phyloP scores from a whole-genome alignment of 208 protist genomes.

The Porcisia hertigi region DNA sequence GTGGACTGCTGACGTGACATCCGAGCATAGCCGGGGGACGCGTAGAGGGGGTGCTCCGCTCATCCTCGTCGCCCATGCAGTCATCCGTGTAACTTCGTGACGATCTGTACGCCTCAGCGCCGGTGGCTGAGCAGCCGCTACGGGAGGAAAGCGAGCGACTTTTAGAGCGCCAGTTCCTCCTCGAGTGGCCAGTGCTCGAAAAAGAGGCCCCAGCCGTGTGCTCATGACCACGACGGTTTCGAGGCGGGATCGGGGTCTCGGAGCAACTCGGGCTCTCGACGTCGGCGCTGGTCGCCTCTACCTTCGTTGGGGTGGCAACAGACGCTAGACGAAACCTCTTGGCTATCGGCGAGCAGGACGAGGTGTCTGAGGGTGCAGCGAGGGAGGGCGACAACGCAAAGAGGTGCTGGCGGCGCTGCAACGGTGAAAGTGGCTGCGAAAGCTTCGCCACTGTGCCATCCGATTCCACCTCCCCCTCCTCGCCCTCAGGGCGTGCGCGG shows the following conservation, averaged over 20 bases:
- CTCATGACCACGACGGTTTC: background rate
- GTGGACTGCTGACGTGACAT: conserved; percentile 22
- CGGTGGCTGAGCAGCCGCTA: background rate
- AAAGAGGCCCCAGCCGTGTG: background rate
- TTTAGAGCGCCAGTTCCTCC: background rate
- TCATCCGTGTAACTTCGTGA: background rate
- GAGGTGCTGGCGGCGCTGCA: background rate
- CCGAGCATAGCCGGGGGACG: conserved; percentile 26
- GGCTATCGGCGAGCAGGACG: background rate
- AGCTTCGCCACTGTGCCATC: background rate
- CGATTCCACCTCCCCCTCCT: background rate
- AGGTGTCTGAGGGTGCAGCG: conserved; percentile 3
- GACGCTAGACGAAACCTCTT: background rate
- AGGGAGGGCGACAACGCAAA: conserved; percentile 2
- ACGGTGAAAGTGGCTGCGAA: background rate
- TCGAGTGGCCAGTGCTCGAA: background rate
- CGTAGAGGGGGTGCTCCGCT: conserved; percentile 23
- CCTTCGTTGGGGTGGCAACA: background rate
- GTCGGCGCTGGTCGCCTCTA: background rate
- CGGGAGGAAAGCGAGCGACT: background rate
- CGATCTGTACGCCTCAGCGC: background rate
- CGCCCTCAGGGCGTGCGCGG: background rate
- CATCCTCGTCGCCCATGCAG: conserved; percentile 5
- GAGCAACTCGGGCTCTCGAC: background rate
- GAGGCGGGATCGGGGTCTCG: background rate